These are phyloP conservation scores for Aspergillus hiratsukae DNA, from an alignment of 2,329 filamentous ascomycete species.

Conservation along the genomic window DNA sequence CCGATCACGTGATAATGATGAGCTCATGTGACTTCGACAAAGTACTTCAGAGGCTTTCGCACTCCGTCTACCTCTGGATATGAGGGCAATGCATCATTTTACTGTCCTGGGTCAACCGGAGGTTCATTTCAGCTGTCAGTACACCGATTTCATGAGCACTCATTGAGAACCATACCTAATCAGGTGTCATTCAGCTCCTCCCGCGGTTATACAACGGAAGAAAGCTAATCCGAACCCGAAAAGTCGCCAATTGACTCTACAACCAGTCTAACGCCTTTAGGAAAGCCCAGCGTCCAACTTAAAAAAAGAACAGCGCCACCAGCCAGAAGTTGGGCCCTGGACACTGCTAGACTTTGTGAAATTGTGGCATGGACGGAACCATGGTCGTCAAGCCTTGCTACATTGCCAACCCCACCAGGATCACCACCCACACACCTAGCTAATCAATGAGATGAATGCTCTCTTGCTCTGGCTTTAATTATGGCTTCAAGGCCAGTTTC, in stretches of 20 bases:
- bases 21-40: conserved; percentile 7
- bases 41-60: background rate
- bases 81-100: too few relatives aligned
- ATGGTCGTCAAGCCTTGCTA: conserved; percentile 6
- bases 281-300: conserved; percentile 4
- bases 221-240: background rate
- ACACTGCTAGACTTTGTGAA: background rate
- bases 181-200: too few relatives aligned
- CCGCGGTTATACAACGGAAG: background rate
- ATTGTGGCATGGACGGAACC: conserved; percentile 9
- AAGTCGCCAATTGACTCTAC: background rate
- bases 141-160: too few relatives aligned
- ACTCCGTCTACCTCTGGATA: too few relatives aligned
- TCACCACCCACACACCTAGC: background rate
- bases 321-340: background rate
- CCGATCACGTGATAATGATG: conserved; percentile 3
- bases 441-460: background rate
- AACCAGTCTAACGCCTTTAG: background rate
- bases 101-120: too few relatives aligned
- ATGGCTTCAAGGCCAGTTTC: background rate
- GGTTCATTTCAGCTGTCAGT: too few relatives aligned
- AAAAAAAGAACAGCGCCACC: conserved; percentile 15
- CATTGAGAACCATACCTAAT: too few relatives aligned
- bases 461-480: background rate
- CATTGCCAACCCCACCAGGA: background rate